Evolutionary conservation across 179 eudicot species (phyloP).

Genomic region (Actinidia chinensis): DNA sequence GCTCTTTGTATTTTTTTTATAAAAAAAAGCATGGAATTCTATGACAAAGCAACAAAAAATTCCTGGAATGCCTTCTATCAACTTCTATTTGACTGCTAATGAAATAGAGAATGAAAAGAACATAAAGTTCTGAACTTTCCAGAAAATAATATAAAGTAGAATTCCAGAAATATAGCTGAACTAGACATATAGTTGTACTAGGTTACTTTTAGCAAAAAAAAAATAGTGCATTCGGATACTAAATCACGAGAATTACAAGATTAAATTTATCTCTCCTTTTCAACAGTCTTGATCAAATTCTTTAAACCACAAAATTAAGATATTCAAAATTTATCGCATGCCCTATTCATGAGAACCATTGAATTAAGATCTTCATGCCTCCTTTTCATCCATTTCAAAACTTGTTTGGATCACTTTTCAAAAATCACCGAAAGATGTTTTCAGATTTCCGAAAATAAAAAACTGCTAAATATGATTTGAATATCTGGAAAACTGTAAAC

Average conservation of each 20-base stretch:
- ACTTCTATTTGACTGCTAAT: background rate
- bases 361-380: background rate
- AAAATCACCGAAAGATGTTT: background rate
- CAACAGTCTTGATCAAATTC: background rate
- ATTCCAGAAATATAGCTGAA: background rate
- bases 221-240: background rate
- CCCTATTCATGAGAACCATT: too few species aligned
- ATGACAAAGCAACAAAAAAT: background rate
- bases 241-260: background rate
- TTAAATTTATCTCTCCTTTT: background rate
- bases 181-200: background rate
- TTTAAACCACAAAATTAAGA: background rate
- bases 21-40: background rate
- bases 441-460: background rate
- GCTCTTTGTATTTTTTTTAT: background rate
- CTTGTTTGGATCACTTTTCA: background rate
- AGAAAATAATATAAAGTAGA: background rate
- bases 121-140: background rate
- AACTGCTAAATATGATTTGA: background rate
- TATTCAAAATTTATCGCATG: too few species aligned
- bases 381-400: background rate
- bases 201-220: background rate
- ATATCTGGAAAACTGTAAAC: background rate
- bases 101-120: slow-evolving; percentile 7
- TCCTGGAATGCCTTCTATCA: background rate